phyloP scores from a whole-genome alignment of 116 monocot species.

The Papilionanthe hybrid region DNA sequence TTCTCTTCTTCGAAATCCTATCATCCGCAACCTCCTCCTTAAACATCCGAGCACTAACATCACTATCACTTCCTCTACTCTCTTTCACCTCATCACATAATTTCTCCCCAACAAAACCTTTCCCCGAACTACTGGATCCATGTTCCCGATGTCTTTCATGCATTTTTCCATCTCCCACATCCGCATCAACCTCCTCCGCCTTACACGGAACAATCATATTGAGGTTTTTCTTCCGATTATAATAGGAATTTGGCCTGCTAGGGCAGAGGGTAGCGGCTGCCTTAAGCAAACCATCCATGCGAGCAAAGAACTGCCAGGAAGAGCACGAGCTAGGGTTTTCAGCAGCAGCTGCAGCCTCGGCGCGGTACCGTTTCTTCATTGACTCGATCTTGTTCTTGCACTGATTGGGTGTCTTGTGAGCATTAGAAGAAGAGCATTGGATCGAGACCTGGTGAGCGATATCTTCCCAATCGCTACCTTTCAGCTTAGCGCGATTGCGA shows the following conservation, averaged over 20 bases:
- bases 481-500: slow-evolving; percentile 68
- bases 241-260: slow-evolving; percentile 1
- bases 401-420: slow-evolving; percentile 53
- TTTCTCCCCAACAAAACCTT: not conserved
- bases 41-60: slow-evolving; percentile 17
- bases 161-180: slow-evolving; percentile 6
- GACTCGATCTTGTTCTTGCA: slow-evolving; percentile 92
- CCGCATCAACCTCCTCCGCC: slow-evolving; percentile 28
- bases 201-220: slow-evolving; percentile 10
- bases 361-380: slow-evolving; percentile 71
- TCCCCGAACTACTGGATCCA: not conserved
- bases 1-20: slow-evolving; percentile 29
- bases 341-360: slow-evolving; percentile 31
- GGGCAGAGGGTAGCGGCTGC: slow-evolving; percentile 21
- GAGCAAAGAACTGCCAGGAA: slow-evolving; percentile 54
- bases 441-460: slow-evolving; percentile 50
- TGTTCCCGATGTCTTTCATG: not conserved
- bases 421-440: slow-evolving; percentile 23
- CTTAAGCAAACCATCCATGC: slow-evolving; percentile 47
- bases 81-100: slow-evolving; percentile 13
- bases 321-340: slow-evolving; percentile 13
- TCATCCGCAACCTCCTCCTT: not conserved
- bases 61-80: slow-evolving; percentile 11
- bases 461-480: slow-evolving; percentile 66
- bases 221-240: not conserved